These are phyloP conservation scores for Amesomyces nigricolor DNA, from an alignment of 2,329 filamentous ascomycete genomes.

Conservation along the genomic window DNA sequence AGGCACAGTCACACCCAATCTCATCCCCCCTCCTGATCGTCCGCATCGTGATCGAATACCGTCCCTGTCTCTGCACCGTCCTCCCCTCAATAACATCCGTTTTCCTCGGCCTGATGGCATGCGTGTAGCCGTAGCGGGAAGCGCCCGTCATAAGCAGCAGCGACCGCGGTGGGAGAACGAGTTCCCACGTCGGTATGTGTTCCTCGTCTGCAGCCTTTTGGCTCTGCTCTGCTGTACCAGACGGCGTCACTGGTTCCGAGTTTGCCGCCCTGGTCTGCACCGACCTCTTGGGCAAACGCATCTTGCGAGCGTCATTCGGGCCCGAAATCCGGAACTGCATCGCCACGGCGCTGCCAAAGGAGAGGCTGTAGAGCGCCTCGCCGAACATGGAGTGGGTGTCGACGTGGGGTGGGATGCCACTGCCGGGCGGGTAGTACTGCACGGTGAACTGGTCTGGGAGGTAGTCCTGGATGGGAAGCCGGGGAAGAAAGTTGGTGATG, in stretches of 20 bases:
- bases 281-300: constrained; percentile 26
- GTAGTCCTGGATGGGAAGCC: constrained; percentile 32
- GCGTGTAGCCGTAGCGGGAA: constrained; percentile 35
- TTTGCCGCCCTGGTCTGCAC: not conserved
- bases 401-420: constrained; percentile 56
- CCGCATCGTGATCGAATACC: constrained; percentile 27
- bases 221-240: not conserved
- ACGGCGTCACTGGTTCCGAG: not conserved
- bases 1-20: constrained; percentile 23
- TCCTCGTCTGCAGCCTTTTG: not conserved
- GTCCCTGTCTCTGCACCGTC: constrained; percentile 19
- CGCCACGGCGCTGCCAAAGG: constrained; percentile 37
- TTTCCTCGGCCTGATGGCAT: constrained; percentile 50
- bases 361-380: constrained; percentile 40
- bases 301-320: constrained; percentile 26
- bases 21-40: constrained; percentile 18
- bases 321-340: constrained; percentile 38
- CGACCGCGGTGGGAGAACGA: constrained; percentile 23
- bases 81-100: constrained; percentile 33
- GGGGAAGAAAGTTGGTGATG: constrained; percentile 29
- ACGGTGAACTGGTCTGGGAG: constrained; percentile 47
- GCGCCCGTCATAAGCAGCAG: constrained; percentile 26
- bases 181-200: constrained; percentile 19
- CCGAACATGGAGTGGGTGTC: constrained; percentile 50
- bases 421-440: constrained; percentile 55